These are phyloP conservation scores for Penicillium olsonii DNA, from an alignment of 2,329 filamentous ascomycete genomes.

Conservation along the genomic window DNA sequence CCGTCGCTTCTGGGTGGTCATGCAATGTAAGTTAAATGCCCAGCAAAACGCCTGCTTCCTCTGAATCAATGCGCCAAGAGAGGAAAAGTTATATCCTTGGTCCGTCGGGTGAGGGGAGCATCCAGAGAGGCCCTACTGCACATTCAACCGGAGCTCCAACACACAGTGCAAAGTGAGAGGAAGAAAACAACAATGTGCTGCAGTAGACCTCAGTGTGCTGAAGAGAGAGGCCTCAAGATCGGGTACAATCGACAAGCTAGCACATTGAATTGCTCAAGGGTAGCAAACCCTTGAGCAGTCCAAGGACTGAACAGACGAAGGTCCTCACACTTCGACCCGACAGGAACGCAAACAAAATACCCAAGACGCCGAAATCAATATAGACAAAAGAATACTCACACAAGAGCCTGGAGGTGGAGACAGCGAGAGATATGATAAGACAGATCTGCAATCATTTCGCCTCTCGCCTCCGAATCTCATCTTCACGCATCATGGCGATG, in stretches of 20 bases:
- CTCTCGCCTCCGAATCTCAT: constrained; percentile 30
- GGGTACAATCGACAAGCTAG: background rate
- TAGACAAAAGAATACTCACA: constrained; percentile 22
- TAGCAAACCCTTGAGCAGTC: background rate
- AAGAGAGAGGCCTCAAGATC: background rate
- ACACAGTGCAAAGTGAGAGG: background rate
- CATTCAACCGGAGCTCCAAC: background rate
- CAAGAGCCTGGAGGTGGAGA: constrained; percentile 10
- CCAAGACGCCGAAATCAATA: constrained; percentile 19
- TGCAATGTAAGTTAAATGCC: constrained; percentile 24
- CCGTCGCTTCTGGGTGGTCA: constrained; percentile 17
- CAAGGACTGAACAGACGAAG: constrained; percentile 1
- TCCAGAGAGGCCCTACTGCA: background rate
- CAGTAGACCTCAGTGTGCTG: background rate
- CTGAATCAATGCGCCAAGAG: constrained; percentile 23
- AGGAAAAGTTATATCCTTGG: constrained; percentile 14
- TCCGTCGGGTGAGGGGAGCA: background rate
- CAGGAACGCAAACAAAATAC: constrained; percentile 16
- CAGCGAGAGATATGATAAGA: constrained; percentile 2
- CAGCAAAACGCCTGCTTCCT: constrained; percentile 23
- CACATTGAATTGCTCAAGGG: background rate
- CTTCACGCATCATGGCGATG: constrained; percentile 44
- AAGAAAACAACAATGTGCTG: background rate
- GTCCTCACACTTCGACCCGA: background rate
- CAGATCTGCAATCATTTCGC: constrained; percentile 15